Percentiles rank a stretch among this genome's conserved stretches.
Conservation (phyloP, 2,329 filamentous ascomycete species). For the Ophiostoma perfectum region DNA sequence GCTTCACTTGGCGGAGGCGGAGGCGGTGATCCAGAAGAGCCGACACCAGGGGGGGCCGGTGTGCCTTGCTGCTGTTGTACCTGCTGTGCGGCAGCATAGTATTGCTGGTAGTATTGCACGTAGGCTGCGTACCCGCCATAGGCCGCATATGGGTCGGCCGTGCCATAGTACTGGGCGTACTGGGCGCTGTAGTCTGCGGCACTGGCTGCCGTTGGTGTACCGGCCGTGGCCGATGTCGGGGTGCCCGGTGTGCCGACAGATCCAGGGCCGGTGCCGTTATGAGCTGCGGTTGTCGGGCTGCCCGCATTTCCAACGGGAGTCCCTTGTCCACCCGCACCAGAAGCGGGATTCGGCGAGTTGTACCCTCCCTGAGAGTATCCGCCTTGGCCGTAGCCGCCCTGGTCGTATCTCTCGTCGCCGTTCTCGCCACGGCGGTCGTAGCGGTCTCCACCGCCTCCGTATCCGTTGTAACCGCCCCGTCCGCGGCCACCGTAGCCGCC, state of each 20-base stretch:
- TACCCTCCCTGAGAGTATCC: conserved; percentile 32
- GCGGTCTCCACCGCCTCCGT: conserved; percentile 28
- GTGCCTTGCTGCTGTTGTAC: conserved; percentile 40
- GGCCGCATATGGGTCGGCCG: conserved; percentile 71
- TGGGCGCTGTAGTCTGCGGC: conserved; percentile 66
- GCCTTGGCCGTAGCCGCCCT: conserved; percentile 13
- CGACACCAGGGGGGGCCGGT: conserved; percentile 18
- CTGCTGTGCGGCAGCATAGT: conserved; percentile 53
- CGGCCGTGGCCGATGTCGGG: conserved; percentile 5
- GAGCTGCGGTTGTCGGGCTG: conserved; percentile 35
- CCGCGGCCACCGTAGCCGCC: conserved; percentile 14
- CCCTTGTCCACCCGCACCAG: conserved; percentile 20
- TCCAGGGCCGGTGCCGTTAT: neutral
- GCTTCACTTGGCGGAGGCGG: conserved; percentile 43
- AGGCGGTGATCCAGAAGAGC: conserved; percentile 40
- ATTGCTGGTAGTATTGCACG: conserved; percentile 68
- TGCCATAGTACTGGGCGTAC: conserved; percentile 75
- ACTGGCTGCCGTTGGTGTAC: neutral
- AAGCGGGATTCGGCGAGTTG: conserved; percentile 38
- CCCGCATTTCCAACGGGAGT: conserved; percentile 31
- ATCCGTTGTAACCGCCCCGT: neutral
- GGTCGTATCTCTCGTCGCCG: conserved; percentile 2
- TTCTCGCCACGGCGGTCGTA: conserved; percentile 31
- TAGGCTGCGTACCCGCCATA: conserved; percentile 84
- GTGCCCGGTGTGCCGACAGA: conserved; percentile 2